Percentiles rank a stretch among this genome's conserved stretches.
Conservation (phyloP, 2,329 filamentous ascomycete species). For the Allantophomopsis lycopodina region DNA sequence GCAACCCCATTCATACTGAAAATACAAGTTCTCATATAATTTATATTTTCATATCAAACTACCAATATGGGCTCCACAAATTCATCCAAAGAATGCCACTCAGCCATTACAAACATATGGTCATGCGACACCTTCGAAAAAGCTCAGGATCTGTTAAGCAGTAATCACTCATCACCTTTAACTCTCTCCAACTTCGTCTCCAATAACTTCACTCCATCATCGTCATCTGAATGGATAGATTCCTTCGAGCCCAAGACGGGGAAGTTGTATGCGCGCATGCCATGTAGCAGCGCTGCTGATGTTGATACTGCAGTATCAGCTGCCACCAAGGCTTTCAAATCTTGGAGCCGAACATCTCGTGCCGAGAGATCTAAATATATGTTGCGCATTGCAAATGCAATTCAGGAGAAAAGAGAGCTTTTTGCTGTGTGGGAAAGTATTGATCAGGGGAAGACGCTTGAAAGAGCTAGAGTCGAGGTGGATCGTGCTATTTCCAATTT, state of each 20-base stretch:
- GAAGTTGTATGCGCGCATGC: slow-evolving; percentile 25
- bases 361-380: slow-evolving; percentile 23
- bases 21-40: too few relatives aligned
- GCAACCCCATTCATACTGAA: too few relatives aligned
- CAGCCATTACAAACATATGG: slow-evolving; percentile 7
- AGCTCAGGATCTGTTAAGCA: slow-evolving; percentile 9
- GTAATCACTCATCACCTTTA: slow-evolving; percentile 1
- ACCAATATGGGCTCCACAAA: background rate
- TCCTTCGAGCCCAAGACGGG: slow-evolving; percentile 19
- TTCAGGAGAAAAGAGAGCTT: slow-evolving; percentile 20
- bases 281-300: slow-evolving; percentile 20
- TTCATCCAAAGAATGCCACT: slow-evolving; percentile 8
- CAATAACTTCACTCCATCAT: slow-evolving; percentile 5
- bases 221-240: slow-evolving; percentile 9
- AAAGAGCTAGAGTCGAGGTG: slow-evolving; percentile 18
- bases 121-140: slow-evolving; percentile 16
- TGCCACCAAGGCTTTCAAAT: slow-evolving; percentile 3
- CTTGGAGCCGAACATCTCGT: slow-evolving; percentile 17
- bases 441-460: slow-evolving; percentile 21
- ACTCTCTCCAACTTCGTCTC: slow-evolving; percentile 10
- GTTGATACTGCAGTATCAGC: slow-evolving; percentile 1
- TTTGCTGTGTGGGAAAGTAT: slow-evolving; percentile 22
- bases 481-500: slow-evolving; percentile 21
- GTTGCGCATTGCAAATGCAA: slow-evolving; percentile 25
- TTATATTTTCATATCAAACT: background rate